These are phyloP conservation scores for Claviceps sorghi DNA, from an alignment of 2,329 filamentous ascomycete genomes.

Conservation along the genomic window DNA sequence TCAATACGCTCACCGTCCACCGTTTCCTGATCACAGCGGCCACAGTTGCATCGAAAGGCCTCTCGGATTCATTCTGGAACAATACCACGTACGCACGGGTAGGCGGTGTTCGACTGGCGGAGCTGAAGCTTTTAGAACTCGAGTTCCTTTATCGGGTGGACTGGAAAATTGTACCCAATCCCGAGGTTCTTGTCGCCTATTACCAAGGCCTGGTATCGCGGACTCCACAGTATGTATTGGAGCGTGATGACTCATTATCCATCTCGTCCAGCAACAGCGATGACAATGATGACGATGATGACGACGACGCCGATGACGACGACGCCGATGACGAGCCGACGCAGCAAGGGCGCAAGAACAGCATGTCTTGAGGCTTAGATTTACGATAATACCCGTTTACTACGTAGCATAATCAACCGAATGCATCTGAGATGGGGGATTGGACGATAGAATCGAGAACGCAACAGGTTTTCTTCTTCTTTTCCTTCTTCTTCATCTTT, in stretches of 20 bases:
- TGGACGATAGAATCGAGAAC: background rate
- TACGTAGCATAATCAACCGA: background rate
- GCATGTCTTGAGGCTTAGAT: background rate
- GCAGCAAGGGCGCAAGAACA: conserved; percentile 9
- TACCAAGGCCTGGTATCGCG: conserved; percentile 72
- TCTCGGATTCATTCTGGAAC: conserved; percentile 96
- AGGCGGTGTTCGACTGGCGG: conserved; percentile 77
- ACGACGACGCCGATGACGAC: conserved; percentile 11
- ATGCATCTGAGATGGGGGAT: background rate
- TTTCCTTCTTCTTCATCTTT: too few relatives aligned
- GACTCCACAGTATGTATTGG: conserved; percentile 39
- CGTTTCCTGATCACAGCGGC: conserved; percentile 93
- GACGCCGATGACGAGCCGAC: conserved; percentile 20
- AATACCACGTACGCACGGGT: conserved; percentile 93
- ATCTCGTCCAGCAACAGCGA: background rate
- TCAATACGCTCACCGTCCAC: conserved; percentile 91
- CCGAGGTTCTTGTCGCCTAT: conserved; percentile 85
- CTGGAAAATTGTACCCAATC: conserved; percentile 93
- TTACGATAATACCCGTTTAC: conserved; percentile 7
- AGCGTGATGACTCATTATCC: conserved; percentile 20
- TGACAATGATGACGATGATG: conserved; percentile 4
- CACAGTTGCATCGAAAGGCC: conserved; percentile 87
- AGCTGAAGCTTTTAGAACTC: conserved; percentile 80
- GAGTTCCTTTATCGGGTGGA: conserved; percentile 87
- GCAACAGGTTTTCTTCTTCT: background rate